A percentile compares a stretch with the other conserved stretches of the same genome.
Evolutionary conservation across 805 yeast genomes (phyloP).

Genomic region (Tetrapisispora iriomotensis): DNA sequence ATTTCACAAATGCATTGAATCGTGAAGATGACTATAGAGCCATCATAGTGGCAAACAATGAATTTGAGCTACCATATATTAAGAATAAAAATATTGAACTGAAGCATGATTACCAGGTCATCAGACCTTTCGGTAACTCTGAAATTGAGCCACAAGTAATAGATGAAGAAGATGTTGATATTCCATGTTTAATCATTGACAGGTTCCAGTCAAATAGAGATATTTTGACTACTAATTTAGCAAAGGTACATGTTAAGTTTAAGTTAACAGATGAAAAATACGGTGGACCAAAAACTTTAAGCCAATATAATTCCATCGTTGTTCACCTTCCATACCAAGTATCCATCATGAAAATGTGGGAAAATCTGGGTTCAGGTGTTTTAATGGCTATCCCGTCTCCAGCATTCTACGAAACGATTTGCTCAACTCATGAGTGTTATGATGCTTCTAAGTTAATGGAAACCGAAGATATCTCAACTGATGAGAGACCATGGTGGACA

Average conservation of each 20-base stretch:
- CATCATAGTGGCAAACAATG: constrained; percentile 5
- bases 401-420: constrained; percentile 5
- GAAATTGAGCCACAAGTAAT: constrained; percentile 1
- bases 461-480: constrained; percentile 3
- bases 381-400: constrained; percentile 7
- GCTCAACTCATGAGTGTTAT: constrained; percentile 3
- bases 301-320: constrained; percentile 4
- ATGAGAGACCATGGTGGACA: constrained; percentile 3
- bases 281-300: constrained; percentile 9
- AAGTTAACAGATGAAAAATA: constrained; percentile 2
- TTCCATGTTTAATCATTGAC: constrained; percentile 6
- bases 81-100: constrained; percentile 2
- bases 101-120: constrained; percentile 4
- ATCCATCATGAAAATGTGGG: constrained; percentile 12
- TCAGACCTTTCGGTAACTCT: constrained; percentile 8
- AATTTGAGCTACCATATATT: constrained; percentile 6
- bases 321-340: constrained; percentile 9
- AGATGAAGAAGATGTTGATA: constrained; percentile 1
- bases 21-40: constrained; percentile 7
- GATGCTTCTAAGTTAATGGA: background rate
- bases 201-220: constrained; percentile 3
- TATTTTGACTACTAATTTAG: constrained; percentile 2
- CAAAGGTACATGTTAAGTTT: background rate
- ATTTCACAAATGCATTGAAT: constrained; percentile 5
- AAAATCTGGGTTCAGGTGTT: constrained; percentile 6